Base-by-base conservation (phyloP, 768 basidiomycete species). In the Agrocybe chaxingu region DNA sequence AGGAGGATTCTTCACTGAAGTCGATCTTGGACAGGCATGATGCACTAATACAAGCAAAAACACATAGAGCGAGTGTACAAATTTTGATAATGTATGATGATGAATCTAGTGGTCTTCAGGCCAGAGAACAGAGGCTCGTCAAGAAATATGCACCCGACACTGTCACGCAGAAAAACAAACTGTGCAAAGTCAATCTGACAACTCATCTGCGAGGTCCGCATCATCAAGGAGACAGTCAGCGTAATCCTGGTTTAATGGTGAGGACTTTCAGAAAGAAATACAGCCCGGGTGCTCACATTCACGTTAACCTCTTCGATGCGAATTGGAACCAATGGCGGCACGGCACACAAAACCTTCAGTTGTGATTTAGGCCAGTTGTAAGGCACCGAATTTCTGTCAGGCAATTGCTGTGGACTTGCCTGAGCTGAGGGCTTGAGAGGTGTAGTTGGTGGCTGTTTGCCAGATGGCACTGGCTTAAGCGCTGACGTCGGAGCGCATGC, bases 141-240 rank as follows among this genome's bases (percentile, higher is more conserved):
- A 3, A 47, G 33, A 33, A 35, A 18, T 46, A 33, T 46, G 34
- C 45, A 19, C 24, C 24, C 3, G 24, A 24, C 24, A 3, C 24
- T 24, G 24, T 36, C 34, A 46, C 13, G 11, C 19, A 46, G 24
- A 16, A 29, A 31, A 11, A 10, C 8, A 13, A 19, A 35, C 32
- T 35, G 16, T 10, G 45, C 33, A 18, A 29, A 18, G 12, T 57
- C 47, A 57, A 32, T 61, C 60, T 48, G 61, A 67, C 30, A 76
- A 46, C 13, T 64, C 62, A 3, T 56, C 58, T 10, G 53, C 56
- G 31, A 73, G 54, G 45, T 75, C 72, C 19, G 65, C 59, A 11
- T 70, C 63, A 39, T 61, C 63, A 7, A 76, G 55, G 1, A 76
- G 49, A 48, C 73, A 74, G 13, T 69, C 68, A 5, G 65, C 70